phyloP scores from a whole-genome alignment of 352 stramenopile genomes.

The Pythium myriotylum region DNA sequence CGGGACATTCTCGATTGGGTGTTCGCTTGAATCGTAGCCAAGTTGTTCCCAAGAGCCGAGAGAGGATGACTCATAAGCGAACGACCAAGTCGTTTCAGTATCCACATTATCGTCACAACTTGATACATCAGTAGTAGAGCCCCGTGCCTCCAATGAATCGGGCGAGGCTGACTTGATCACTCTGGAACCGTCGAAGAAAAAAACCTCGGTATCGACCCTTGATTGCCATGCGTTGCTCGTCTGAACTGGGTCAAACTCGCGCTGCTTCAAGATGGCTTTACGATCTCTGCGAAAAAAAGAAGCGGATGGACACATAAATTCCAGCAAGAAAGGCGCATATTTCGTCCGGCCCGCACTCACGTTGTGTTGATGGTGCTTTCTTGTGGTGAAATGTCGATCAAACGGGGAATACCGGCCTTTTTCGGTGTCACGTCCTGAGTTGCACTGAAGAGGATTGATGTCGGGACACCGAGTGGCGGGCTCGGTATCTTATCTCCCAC shows the following conservation, averaged over 20 bases:
- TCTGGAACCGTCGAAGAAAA: constrained; percentile 46
- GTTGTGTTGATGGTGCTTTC: not conserved
- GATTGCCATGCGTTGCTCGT: constrained; percentile 6
- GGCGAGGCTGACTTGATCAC: constrained; percentile 17
- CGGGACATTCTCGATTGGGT: not conserved
- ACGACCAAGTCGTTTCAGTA: constrained; percentile 7
- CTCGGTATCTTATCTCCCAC: no score
- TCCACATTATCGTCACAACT: constrained; percentile 20
- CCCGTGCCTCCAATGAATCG: constrained; percentile 9
- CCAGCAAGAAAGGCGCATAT: no score
- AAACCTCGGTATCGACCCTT: constrained; percentile 31
- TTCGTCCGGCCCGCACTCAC: not conserved
- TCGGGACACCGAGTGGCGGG: not conserved
- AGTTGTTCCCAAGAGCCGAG: constrained; percentile 26
- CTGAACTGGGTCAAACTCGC: no score
- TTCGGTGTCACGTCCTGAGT: constrained; percentile 6
- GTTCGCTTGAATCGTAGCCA: not conserved
- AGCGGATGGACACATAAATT: no score
- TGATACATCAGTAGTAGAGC: constrained; percentile 20
- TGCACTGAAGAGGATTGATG: constrained; percentile 2
- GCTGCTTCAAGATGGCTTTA: no score
- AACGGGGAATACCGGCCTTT: constrained; percentile 5
- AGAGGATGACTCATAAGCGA: not conserved
- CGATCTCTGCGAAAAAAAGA: not conserved
- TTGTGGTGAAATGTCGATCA: constrained; percentile 13